Evolutionary conservation across 2,329 filamentous ascomycete species (phyloP), one percentile per base, ranked within the genome.

Genomic region (Arthrobotrys pseudoclavata): DNA sequence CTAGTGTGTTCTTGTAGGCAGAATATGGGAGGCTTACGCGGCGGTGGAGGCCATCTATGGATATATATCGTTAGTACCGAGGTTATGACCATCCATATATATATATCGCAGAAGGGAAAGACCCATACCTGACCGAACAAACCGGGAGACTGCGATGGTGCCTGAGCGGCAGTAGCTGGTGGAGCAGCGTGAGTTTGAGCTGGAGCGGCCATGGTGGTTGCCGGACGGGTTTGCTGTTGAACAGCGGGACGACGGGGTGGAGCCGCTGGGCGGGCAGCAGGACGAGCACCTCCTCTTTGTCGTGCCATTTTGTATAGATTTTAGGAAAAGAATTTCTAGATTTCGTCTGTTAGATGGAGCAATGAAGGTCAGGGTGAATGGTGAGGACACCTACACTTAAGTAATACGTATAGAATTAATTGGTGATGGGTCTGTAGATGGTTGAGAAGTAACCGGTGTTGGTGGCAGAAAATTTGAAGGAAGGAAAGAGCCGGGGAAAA

Each of bases 31-130:
- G 13, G 45, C 94, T 87, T 91, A 98, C 95, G 96, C 96, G 84
- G 96, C 96, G 72, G 96, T 99, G 83, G 91, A 94, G 81, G 96
- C 96, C 92, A 99, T 97, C 88, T 98, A 67, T 50, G 29, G 48
- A 47, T 42, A 45, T 48, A 67, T 66, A 53, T 66, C 15, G 50
- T 64, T 61, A 69, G 66, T 63, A 60, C 47, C 47, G 50, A 62
- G 69, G 61, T 60, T 71, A 68, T 34, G 12, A 34, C 31, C 12
- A 34, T 34, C 7, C 13, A 20, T 26, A 57, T 31, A 22, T 7
- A 48, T n/a, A 48, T 47, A 13, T 24, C 18, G 45, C 40, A 20
- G 45, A 63, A 26, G 12, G 20, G 7, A 20, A 60, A 20, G 18
- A 24, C 13, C 70, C 79, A 20, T 55, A 81, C 80, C 80, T 82